Evolutionary conservation across 1,139 yeast genomes (phyloP).

Genomic region (Scheffersomyces insectosa): DNA sequence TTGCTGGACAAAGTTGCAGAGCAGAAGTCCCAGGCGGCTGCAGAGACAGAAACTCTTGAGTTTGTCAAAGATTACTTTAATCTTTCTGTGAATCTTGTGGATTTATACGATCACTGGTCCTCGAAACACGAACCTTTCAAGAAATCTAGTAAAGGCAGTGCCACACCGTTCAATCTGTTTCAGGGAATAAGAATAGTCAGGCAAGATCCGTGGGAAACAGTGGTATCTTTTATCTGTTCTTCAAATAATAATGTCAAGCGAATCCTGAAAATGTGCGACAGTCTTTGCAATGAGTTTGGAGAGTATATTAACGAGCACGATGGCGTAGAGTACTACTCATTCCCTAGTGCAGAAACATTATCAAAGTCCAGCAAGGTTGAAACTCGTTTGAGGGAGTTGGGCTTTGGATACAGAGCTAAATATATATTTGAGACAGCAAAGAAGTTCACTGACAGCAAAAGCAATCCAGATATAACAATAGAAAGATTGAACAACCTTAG

Average conservation of each 20-base stretch:
- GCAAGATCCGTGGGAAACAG: slow-evolving; percentile 97
- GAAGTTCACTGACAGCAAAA: slow-evolving; percentile 38
- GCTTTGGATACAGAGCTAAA: slow-evolving; percentile 93
- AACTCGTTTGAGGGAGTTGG: slow-evolving; percentile 51
- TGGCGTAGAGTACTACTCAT: slow-evolving; percentile 64
- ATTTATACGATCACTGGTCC: slow-evolving; percentile 65
- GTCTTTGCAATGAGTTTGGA: slow-evolving; percentile 74
- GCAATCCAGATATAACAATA: slow-evolving; percentile 32
- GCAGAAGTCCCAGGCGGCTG: neutral
- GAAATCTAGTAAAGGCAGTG: slow-evolving; percentile 22
- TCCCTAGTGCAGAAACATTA: slow-evolving; percentile 66
- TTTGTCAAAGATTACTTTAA: slow-evolving; percentile 71
- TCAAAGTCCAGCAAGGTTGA: slow-evolving; percentile 39
- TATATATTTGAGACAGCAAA: slow-evolving; percentile 79
- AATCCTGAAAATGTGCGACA: slow-evolving; percentile 90
- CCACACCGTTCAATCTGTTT: slow-evolving; percentile 42
- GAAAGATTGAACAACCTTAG: slow-evolving; percentile 41
- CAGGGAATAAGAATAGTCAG: slow-evolving; percentile 80
- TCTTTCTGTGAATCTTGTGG: slow-evolving; percentile 52
- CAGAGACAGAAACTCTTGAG: slow-evolving; percentile 25
- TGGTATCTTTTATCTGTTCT: slow-evolving; percentile 87
- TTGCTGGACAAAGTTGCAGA: slow-evolving; percentile 13
- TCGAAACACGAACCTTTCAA: slow-evolving; percentile 47
- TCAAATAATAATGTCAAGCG: slow-evolving; percentile 95
- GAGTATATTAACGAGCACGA: slow-evolving; percentile 54